phyloP scores from a whole-genome alignment of 306 rosid genomes.

The Acacia confusa region DNA sequence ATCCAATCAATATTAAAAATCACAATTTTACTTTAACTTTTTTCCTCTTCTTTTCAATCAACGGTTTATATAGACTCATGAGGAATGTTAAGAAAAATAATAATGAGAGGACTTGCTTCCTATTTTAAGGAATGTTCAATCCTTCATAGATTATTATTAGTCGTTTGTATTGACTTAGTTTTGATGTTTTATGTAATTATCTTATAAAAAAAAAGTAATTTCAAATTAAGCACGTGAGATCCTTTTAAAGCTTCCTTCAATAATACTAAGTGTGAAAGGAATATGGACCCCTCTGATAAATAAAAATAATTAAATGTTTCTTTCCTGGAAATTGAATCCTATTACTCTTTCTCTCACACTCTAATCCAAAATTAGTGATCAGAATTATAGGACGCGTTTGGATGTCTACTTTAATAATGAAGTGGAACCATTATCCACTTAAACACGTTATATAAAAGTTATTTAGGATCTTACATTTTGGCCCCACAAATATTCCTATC shows the following conservation, averaged over 20 bases:
- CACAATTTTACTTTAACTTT: too few species aligned
- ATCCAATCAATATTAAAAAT: too few species aligned
- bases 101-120: too few species aligned
- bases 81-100: too few species aligned
- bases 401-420: background rate
- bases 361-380: background rate
- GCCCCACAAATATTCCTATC: background rate
- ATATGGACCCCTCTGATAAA: background rate
- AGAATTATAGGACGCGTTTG: background rate
- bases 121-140: too few species aligned
- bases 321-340: background rate
- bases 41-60: too few species aligned
- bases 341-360: background rate
- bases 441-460: background rate
- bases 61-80: too few species aligned
- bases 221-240: background rate
- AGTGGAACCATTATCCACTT: conserved; percentile 11
- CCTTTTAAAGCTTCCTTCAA: background rate
- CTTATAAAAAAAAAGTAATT: too few species aligned
- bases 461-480: background rate
- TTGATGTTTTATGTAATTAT: too few species aligned
- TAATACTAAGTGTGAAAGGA: background rate
- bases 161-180: too few species aligned
- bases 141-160: too few species aligned
- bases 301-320: too few species aligned